phyloP scores from a whole-genome alignment of 768 basidiomycete genomes.

The Naganishia friedmannii region DNA sequence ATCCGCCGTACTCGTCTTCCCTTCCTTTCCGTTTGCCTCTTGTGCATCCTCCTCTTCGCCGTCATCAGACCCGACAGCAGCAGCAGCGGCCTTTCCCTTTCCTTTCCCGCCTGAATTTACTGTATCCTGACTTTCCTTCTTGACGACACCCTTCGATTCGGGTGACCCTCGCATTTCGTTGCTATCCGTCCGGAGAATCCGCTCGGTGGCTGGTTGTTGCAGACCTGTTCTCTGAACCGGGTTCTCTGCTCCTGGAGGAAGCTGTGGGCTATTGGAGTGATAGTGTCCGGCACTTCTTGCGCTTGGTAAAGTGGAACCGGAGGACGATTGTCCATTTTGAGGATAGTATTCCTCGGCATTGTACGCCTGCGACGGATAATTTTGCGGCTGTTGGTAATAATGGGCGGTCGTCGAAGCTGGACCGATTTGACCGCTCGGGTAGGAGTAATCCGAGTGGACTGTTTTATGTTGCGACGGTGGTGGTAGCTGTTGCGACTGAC shows the following conservation, averaged over 20 bases:
- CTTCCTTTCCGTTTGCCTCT: slow-evolving; percentile 16
- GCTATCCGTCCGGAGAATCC: slow-evolving; percentile 9
- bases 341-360: neutral
- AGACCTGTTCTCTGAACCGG: neutral
- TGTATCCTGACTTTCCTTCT: slow-evolving; percentile 10
- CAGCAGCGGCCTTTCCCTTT: slow-evolving; percentile 2
- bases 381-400: neutral
- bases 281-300: slow-evolving; percentile 8
- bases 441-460: neutral
- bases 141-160: neutral
- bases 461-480: neutral
- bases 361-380: slow-evolving; percentile 2
- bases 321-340: slow-evolving; percentile 4
- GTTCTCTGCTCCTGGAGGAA: neutral
- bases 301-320: slow-evolving; percentile 12
- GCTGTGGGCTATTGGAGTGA: slow-evolving; percentile 1
- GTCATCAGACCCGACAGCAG: neutral
- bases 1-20: slow-evolving; percentile 15
- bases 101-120: slow-evolving; percentile 2
- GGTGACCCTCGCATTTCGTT: neutral
- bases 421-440: neutral
- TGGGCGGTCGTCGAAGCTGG: neutral
- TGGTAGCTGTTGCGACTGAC: slow-evolving; percentile 8
- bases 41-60: slow-evolving; percentile 10
- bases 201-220: slow-evolving; percentile 1